Evolutionary conservation across 805 yeast species (phyloP), one percentile per base, ranked within the genome.

Genomic region (Spathaspora arborariae): DNA sequence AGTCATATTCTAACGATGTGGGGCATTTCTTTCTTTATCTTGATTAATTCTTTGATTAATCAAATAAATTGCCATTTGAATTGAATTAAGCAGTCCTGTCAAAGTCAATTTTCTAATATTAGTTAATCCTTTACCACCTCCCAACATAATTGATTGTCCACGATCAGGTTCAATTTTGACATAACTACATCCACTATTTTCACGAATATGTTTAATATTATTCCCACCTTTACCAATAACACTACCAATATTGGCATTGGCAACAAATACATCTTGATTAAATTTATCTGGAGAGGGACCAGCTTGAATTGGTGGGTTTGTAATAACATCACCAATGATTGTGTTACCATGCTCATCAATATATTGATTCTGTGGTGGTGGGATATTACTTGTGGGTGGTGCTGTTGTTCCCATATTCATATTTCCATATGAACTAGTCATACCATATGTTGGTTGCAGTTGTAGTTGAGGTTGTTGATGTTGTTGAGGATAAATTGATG

Each of bases 171-270:
- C 87, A 45, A 89, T 85, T 52, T 80, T 79, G 21, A 89, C 87
- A 48, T 84, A 82, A 40, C 88, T 79, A 26, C 77, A 72, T 3
- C 95, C 92, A 18, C 92, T 81, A 22, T 80, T 73, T 49, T 82
- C 83, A 51, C 92, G 77, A 42, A 89, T 82, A 51, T 85, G 88
- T 57, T 82, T 85, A 48, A 89, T 84, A 55, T 84, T 85, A 56
- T 85, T 81, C 16, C 96, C 96, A 26, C 89, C 88, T 64, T 82
- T 87, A 1, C 96, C 96, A 49, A 89, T 89, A 21, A 89, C 83
- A 35, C 87, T 79, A 1, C 96, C 96, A 35, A 89, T 90, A 63
- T 77, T 84, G 33, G 80, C 79, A 58, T 84, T 83, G 20, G 95
- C 90, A 39, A 89, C 88, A 53, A 69, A 83, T 3, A 88, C 73